Conservation (phyloP, 495 filamentous ascomycete species). For the Polyplosphaeria fusca region DNA sequence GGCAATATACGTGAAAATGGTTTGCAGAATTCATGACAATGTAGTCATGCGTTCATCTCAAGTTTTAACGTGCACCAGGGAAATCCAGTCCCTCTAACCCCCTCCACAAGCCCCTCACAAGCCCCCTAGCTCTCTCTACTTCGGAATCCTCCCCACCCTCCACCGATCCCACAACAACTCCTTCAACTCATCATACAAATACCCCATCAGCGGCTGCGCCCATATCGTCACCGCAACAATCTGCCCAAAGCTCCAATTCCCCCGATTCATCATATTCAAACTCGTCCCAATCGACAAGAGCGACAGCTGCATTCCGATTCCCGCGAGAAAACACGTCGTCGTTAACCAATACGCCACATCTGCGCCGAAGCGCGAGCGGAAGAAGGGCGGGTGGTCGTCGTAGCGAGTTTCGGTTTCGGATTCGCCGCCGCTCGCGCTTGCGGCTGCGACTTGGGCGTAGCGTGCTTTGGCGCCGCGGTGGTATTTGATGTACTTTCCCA, state of each 20-base stretch:
- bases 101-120: too few species aligned
- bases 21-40: too few species aligned
- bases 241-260: conserved; percentile 19
- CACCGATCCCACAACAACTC: background rate
- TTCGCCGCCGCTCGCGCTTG: background rate
- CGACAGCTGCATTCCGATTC: conserved; percentile 23
- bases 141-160: background rate
- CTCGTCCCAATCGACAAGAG: conserved; percentile 13
- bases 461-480: background rate
- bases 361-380: background rate
- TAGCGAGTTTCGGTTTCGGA: background rate
- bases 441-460: background rate
- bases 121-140: background rate
- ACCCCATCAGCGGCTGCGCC: conserved; percentile 9
- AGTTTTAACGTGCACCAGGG: too few species aligned
- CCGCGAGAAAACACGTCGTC: conserved; percentile 15
- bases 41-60: too few species aligned
- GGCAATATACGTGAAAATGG: too few species aligned
- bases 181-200: conserved; percentile 13
- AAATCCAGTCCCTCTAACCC: too few species aligned
- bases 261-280: conserved; percentile 19
- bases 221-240: conserved; percentile 24
- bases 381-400: background rate
- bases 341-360: conserved; percentile 1
- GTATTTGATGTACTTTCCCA: background rate